Percentiles rank a stretch among this genome's conserved stretches.
Conservation (phyloP, 208 protist species). For the Novymonas esmeraldas region DNA sequence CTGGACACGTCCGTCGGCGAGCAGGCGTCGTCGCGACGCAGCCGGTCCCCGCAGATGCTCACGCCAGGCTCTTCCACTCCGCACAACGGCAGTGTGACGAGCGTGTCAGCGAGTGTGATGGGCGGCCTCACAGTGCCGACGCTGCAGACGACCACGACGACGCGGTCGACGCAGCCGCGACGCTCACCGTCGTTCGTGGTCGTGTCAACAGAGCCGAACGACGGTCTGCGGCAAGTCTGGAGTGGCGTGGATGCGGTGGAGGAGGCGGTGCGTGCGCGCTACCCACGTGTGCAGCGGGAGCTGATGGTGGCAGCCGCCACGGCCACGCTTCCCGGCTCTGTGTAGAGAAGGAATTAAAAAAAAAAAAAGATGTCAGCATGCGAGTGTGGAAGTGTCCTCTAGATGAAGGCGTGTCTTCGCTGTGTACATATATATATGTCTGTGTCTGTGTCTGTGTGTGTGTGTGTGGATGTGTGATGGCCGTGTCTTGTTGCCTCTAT, state of each 20-base stretch:
- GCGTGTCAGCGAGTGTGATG: neutral
- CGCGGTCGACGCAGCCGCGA: neutral
- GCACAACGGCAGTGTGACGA: neutral
- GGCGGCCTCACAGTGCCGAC: neutral
- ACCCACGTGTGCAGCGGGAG: slow-evolving; percentile 20
- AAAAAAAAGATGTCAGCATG: no score
- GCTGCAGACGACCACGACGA: neutral
- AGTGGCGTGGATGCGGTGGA: slow-evolving; percentile 8
- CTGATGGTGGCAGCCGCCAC: slow-evolving; percentile 2
- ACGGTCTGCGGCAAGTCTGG: neutral
- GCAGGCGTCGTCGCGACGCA: slow-evolving; percentile 1
- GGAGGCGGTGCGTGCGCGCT: slow-evolving; percentile 8
- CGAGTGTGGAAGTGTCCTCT: no score
- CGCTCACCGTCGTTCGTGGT: slow-evolving; percentile 4
- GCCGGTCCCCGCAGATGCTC: neutral
- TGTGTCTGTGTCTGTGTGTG: neutral
- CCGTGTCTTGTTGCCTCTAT: no score
- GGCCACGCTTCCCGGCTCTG: neutral
- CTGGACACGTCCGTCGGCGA: neutral
- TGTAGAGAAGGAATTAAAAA: neutral
- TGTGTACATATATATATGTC: neutral
- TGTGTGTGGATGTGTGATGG: no score
- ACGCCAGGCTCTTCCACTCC: slow-evolving; percentile 5
- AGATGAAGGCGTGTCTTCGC: no score
- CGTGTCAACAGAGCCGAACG: neutral